A percentile compares a stretch with the other conserved stretches of the same genome.
Evolutionary conservation across 2,329 filamentous ascomycete species (phyloP).

Genomic region (Fonsecaea pedrosoi): DNA sequence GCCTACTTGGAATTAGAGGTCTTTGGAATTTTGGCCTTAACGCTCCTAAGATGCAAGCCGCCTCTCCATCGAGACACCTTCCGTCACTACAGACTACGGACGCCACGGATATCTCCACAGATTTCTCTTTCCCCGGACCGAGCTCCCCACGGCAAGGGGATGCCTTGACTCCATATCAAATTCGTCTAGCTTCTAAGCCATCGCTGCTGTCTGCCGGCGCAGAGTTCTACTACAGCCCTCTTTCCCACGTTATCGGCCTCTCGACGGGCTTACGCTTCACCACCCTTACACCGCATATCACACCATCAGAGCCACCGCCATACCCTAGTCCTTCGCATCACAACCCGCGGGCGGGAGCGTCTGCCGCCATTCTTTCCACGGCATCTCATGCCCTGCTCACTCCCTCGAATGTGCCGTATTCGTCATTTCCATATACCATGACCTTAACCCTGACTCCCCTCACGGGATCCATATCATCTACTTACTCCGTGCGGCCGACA

Average conservation of each 20-base stretch:
- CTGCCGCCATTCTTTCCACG: slow-evolving; percentile 38
- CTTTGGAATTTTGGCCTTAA: slow-evolving; percentile 88
- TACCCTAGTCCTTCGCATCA: slow-evolving; percentile 38
- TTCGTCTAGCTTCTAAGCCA: slow-evolving; percentile 44
- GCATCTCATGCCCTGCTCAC: slow-evolving; percentile 35
- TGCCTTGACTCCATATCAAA: slow-evolving; percentile 26
- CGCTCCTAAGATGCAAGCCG: slow-evolving; percentile 52
- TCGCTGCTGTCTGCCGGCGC: slow-evolving; percentile 87
- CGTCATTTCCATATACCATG: slow-evolving; percentile 89
- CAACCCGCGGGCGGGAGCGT: slow-evolving; percentile 39
- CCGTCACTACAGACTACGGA: slow-evolving; percentile 9
- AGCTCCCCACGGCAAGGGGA: slow-evolving; percentile 46
- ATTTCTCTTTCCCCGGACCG: slow-evolving; percentile 29
- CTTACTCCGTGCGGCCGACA: slow-evolving; percentile 88
- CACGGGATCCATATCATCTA: slow-evolving; percentile 91
- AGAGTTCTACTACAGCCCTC: slow-evolving; percentile 91
- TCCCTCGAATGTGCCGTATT: slow-evolving; percentile 50
- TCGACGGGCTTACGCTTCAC: slow-evolving; percentile 89
- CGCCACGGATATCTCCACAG: slow-evolving; percentile 16
- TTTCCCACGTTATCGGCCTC: slow-evolving; percentile 92
- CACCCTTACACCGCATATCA: slow-evolving; percentile 62
- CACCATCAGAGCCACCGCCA: slow-evolving; percentile 55
- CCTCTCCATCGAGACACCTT: slow-evolving; percentile 9
- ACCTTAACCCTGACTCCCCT: slow-evolving; percentile 92
- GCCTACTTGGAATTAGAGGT: slow-evolving; percentile 82